Base-by-base conservation (phyloP, 768 basidiomycete genomes). In the Auricularia sp. region DNA sequence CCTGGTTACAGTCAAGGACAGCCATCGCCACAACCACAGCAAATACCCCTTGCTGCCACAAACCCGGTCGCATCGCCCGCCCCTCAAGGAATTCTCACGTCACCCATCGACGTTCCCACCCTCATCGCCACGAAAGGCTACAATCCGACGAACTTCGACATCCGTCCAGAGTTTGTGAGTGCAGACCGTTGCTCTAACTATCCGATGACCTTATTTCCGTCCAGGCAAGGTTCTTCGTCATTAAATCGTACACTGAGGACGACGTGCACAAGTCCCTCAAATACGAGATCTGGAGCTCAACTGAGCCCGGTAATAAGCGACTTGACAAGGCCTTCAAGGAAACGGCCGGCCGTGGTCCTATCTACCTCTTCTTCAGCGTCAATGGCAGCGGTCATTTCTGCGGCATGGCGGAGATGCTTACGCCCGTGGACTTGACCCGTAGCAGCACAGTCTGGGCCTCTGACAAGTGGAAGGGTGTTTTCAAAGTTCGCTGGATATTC, bases 401-500 rank as follows among this genome's bases (percentile, higher is more conserved):
- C 70, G 96, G 96, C 42, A 93, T 98, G 85, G 96, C 96, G 1
- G 94, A 97, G 76, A 98, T 98, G 96, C 76, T 96, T 70, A 96
- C 93, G 7, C 90, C 91, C 11, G 90, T 98, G 43, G 96, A 98
- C 73, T 95, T 98, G 74, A 89, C 90, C 4, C 84, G 89, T 65
- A 93, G 92, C 73, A 94, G 91, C 67, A 98, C 90, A 1, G 97
- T 99, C 21, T 99, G 97, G 97, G 95, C 95, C 1, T 95, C 95
- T 39, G 95, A 98, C 76, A 99, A 99, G 74, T 99, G 97, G 97
- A 98, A 99, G 75, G 97, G 97, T 29, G 93, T 98, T 62, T 97
- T 99, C 81, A 96, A 95, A 77, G 93, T 99, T 33, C 84, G 88
- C 64, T 98, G 97, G 97, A 87, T 98, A 67, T 98, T 93, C 73